Percentiles rank a stretch among this genome's conserved stretches.
Conservation (phyloP, 2,329 filamentous ascomycete species). For the Lachnellula suecica region DNA sequence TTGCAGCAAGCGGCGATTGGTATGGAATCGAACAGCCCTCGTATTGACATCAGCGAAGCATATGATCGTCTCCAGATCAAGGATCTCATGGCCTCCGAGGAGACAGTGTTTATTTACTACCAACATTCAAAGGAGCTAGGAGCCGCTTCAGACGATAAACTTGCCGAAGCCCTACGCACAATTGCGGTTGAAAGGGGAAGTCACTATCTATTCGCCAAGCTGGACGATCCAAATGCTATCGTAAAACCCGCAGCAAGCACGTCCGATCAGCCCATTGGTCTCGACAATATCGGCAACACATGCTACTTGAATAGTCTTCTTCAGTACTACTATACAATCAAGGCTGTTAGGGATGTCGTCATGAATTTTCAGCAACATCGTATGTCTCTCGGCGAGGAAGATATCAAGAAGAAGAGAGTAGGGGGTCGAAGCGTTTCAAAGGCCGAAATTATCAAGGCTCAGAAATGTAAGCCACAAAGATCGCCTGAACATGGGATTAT, state of each 20-base stretch:
- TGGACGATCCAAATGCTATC: slow-evolving; percentile 33
- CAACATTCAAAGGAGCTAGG: slow-evolving; percentile 27
- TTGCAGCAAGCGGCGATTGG: slow-evolving; percentile 27
- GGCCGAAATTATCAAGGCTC: slow-evolving; percentile 57
- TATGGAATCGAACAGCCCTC: slow-evolving; percentile 28
- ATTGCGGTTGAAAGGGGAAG: slow-evolving; percentile 33
- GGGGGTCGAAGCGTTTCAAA: slow-evolving; percentile 68
- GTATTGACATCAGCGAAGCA: slow-evolving; percentile 28
- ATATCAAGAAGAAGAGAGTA: slow-evolving; percentile 66
- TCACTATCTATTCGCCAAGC: slow-evolving; percentile 31
- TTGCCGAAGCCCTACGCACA: slow-evolving; percentile 29
- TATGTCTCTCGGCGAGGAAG: slow-evolving; percentile 64
- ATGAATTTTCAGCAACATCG: slow-evolving; percentile 71
- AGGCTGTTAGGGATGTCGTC: slow-evolving; percentile 76
- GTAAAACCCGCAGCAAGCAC: slow-evolving; percentile 24
- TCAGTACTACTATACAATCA: slow-evolving; percentile 91
- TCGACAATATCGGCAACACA: slow-evolving; percentile 94
- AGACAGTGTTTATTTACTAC: slow-evolving; percentile 33
- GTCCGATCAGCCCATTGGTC: slow-evolving; percentile 73
- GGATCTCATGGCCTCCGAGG: slow-evolving; percentile 27
- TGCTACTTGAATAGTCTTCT: slow-evolving; percentile 97
- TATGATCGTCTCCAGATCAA: slow-evolving; percentile 33
- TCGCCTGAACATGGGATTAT: slow-evolving; percentile 13
- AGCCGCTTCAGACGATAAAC: slow-evolving; percentile 31
- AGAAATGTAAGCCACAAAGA: slow-evolving; percentile 65